Conservation (phyloP, 371 early-diverging fungal species). For the Rhizopus arrhizus region DNA sequence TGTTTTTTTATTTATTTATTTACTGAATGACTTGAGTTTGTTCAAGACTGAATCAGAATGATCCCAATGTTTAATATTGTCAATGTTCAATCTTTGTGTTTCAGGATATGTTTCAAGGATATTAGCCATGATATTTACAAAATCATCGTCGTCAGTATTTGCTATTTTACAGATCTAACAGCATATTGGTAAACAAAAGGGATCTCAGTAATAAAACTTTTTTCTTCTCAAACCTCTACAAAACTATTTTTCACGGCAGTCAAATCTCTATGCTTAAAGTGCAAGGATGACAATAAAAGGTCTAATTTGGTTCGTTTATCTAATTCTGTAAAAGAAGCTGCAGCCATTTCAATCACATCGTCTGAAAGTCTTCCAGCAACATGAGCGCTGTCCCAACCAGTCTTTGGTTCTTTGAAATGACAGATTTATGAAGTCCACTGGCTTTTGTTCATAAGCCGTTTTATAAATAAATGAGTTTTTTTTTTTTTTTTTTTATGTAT, state of each 20-base stretch:
- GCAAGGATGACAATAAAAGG: slow-evolving; percentile 22
- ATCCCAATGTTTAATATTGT: slow-evolving; percentile 23
- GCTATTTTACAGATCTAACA: slow-evolving; percentile 25
- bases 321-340: slow-evolving; percentile 23
- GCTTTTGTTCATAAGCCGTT: too few relatives aligned
- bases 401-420: slow-evolving; percentile 6
- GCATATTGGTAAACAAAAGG: neutral
- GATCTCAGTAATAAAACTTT: too few relatives aligned
- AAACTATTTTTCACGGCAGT: slow-evolving; percentile 16
- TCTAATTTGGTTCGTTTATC: slow-evolving; percentile 26
- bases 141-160: slow-evolving; percentile 27
- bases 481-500: too few relatives aligned
- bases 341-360: slow-evolving; percentile 32
- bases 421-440: too few relatives aligned
- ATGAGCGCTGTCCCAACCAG: slow-evolving; percentile 36
- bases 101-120: slow-evolving; percentile 22
- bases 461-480: too few relatives aligned
- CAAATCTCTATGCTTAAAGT: slow-evolving; percentile 25
- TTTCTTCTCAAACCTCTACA: slow-evolving; percentile 30
- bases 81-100: slow-evolving; percentile 15
- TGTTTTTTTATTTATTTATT: slow-evolving; percentile 4
- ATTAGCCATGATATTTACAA: slow-evolving; percentile 21
- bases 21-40: neutral
- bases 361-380: slow-evolving; percentile 38
- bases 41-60: neutral